phyloP scores from a whole-genome alignment of 2,329 filamentous ascomycete species.

The Xenosphaeropsis pyriputrescens region DNA sequence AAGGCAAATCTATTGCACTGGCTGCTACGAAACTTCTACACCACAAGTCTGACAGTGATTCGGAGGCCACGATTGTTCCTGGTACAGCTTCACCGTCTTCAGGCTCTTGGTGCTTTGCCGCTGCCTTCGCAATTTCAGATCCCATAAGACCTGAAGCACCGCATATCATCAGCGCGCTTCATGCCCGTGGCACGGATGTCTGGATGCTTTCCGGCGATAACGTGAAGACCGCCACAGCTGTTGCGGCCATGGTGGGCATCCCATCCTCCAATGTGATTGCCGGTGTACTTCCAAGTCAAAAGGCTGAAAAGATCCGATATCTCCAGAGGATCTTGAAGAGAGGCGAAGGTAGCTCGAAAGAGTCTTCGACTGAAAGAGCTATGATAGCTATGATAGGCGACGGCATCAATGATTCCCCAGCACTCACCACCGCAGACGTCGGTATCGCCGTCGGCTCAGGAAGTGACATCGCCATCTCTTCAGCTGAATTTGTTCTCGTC shows the following conservation, averaged over 20 bases:
- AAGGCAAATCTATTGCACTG: conserved; percentile 51
- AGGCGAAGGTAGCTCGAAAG: conserved; percentile 19
- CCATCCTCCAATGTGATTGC: conserved; percentile 62
- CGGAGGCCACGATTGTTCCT: neutral
- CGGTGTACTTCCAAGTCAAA: conserved; percentile 73
- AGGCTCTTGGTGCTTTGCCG: conserved; percentile 34
- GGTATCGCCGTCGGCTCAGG: conserved; percentile 72
- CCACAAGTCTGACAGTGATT: neutral
- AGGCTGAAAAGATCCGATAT: conserved; percentile 55
- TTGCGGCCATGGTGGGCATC: conserved; percentile 66
- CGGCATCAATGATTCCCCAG: conserved; percentile 76
- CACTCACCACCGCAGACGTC: conserved; percentile 65
- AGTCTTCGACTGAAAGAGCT: conserved; percentile 21
- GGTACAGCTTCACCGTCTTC: neutral
- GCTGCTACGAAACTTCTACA: conserved; percentile 26
- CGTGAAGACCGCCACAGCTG: conserved; percentile 64
- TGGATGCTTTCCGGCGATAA: conserved; percentile 96
- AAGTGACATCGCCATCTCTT: conserved; percentile 70
- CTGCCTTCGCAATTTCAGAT: conserved; percentile 66
- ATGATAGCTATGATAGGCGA: conserved; percentile 77
- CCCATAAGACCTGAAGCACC: conserved; percentile 62
- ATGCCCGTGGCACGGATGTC: conserved; percentile 51
- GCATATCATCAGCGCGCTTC: conserved; percentile 48
- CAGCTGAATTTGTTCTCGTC: conserved; percentile 69
- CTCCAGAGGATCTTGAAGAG: conserved; percentile 29